These are phyloP conservation scores for Starmerella khaoyaiensis DNA, from an alignment of 805 yeast genomes.

Conservation along the genomic window DNA sequence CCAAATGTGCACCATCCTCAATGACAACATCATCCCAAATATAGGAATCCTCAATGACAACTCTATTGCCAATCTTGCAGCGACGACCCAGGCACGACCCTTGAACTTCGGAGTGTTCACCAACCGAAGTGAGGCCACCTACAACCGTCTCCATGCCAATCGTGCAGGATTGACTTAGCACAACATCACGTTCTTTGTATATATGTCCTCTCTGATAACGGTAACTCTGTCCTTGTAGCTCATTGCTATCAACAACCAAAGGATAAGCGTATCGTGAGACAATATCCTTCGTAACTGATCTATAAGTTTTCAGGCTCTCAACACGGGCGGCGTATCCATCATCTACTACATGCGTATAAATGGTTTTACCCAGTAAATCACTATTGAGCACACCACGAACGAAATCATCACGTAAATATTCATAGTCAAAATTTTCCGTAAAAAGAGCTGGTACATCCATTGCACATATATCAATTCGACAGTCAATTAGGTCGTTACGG, in stretches of 20 bases:
- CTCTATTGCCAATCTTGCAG: conserved; percentile 73
- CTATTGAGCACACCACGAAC: conserved; percentile 81
- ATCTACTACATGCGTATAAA: conserved; percentile 72
- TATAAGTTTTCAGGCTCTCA: conserved; percentile 89
- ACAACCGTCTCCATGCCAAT: conserved; percentile 70
- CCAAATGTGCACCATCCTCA: conserved; percentile 48
- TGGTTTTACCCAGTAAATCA: conserved; percentile 79
- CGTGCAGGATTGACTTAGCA: conserved; percentile 77
- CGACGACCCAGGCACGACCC: conserved; percentile 75
- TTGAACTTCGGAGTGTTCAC: conserved; percentile 53
- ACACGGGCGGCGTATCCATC: conserved; percentile 86
- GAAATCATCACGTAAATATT: conserved; percentile 71
- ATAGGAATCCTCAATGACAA: conserved; percentile 56
- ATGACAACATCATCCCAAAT: conserved; percentile 76
- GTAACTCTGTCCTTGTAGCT: conserved; percentile 47
- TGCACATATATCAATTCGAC: conserved; percentile 91
- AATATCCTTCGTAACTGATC: conserved; percentile 79
- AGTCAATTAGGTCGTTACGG: conserved; percentile 88
- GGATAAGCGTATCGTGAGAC: conserved; percentile 91
- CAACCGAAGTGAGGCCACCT: conserved; percentile 64
- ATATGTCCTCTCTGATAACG: conserved; percentile 72
- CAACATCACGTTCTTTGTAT: conserved; percentile 79
- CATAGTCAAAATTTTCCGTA: conserved; percentile 94
- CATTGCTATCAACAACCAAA: conserved; percentile 74
- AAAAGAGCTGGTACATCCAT: conserved; percentile 90